A percentile compares a stretch with the other conserved stretches of the same genome.
phyloP scores from a whole-genome alignment of 495 filamentous ascomycete genomes.

The Extremus antarcticus region DNA sequence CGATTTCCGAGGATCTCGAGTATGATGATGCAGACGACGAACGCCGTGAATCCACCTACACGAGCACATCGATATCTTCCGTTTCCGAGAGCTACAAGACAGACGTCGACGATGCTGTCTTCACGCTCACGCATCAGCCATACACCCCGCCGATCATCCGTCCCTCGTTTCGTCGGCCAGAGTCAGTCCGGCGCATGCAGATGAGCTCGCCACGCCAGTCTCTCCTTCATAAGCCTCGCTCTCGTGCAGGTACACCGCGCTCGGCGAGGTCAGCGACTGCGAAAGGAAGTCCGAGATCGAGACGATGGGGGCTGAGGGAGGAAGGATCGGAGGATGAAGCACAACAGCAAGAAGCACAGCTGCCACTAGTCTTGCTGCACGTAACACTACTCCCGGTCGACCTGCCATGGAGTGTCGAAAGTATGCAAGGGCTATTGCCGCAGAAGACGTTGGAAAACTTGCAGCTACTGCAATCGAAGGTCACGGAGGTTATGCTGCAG shows the following conservation, averaged over 20 bases:
- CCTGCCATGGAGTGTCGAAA: conserved; percentile 53
- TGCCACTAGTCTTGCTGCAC: conserved; percentile 76
- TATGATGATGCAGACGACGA: conserved; percentile 1
- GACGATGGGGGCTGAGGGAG: conserved; percentile 25
- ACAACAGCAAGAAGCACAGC: conserved; percentile 36
- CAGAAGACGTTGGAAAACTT: conserved; percentile 55
- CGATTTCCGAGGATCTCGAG: neutral
- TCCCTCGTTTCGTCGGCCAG: conserved; percentile 55
- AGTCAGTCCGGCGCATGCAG: conserved; percentile 66
- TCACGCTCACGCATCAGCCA: conserved; percentile 22
- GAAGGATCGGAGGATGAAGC: conserved; percentile 50
- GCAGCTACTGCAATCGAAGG: conserved; percentile 62
- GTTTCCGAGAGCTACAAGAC: conserved; percentile 5
- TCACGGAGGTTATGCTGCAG: conserved; percentile 67
- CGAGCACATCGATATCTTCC: conserved; percentile 11
- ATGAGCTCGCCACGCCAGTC: conserved; percentile 55
- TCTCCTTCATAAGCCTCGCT: conserved; percentile 13
- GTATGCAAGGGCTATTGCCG: conserved; percentile 41
- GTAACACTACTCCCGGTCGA: conserved; percentile 68
- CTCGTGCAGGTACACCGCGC: conserved; percentile 16
- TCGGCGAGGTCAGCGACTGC: conserved; percentile 6
- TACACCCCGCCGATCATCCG: conserved; percentile 24
- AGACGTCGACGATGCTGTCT: conserved; percentile 1
- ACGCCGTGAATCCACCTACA: conserved; percentile 6
- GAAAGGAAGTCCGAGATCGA: conserved; percentile 6